phyloP scores from a whole-genome alignment of 1,284 basidiomycete species.

The Leccinum angustisporum region DNA sequence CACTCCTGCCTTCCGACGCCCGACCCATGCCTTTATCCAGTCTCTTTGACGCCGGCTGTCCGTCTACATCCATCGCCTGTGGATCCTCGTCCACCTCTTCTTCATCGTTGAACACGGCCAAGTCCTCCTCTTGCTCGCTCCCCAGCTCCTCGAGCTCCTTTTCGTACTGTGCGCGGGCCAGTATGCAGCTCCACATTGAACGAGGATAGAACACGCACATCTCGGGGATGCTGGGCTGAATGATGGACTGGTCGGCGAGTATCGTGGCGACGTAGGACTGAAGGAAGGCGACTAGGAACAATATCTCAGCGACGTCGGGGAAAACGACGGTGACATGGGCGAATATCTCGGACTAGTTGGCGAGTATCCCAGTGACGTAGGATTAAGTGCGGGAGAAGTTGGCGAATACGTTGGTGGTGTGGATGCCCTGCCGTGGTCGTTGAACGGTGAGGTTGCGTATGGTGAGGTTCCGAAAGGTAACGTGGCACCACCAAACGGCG shows the following conservation, averaged over 20 bases:
- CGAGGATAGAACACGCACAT: slow-evolving; percentile 50
- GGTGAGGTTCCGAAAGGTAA: too few species aligned
- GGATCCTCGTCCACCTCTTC: slow-evolving; percentile 35
- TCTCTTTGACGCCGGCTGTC: neutral
- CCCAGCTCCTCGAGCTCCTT: slow-evolving; percentile 47
- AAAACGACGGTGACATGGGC: slow-evolving; percentile 84
- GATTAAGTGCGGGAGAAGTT: slow-evolving; percentile 76
- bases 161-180: slow-evolving; percentile 47
- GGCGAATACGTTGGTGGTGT: slow-evolving; percentile 88
- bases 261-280: slow-evolving; percentile 81
- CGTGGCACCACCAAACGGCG: too few species aligned
- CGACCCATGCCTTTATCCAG: slow-evolving; percentile 47
- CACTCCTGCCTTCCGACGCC: slow-evolving; percentile 20
- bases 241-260: slow-evolving; percentile 83
- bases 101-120: slow-evolving; percentile 42
- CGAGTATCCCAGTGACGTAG: slow-evolving; percentile 83
- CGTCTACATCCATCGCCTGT: slow-evolving; percentile 14
- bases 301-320: slow-evolving; percentile 81
- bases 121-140: slow-evolving; percentile 45
- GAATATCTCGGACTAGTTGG: slow-evolving; percentile 88
- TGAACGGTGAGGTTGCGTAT: slow-evolving; percentile 67
- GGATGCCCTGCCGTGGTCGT: slow-evolving; percentile 61
- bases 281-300: slow-evolving; percentile 83
- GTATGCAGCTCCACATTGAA: slow-evolving; percentile 7
- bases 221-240: slow-evolving; percentile 85